A percentile compares a stretch with the other conserved stretches of the same genome.
Evolutionary conservation across 2,329 filamentous ascomycete species (phyloP).

Genomic region (Pseudogymnoascus sp.): DNA sequence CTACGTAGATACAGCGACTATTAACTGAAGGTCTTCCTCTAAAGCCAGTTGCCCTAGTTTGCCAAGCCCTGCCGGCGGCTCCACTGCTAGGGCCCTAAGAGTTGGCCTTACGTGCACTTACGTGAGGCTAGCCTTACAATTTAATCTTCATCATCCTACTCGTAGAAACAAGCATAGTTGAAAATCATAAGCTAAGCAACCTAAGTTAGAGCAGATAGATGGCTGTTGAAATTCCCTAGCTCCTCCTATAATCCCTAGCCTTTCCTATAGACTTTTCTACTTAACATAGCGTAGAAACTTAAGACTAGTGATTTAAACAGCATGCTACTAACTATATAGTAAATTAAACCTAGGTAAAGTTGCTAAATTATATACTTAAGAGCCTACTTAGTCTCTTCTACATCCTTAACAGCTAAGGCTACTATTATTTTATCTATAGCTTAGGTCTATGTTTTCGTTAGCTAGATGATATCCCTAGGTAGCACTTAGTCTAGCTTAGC

Average conservation of each 20-base stretch:
- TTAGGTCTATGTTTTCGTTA: neutral
- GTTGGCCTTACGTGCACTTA: no score
- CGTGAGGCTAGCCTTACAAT: no score
- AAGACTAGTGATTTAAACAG: constrained; percentile 16
- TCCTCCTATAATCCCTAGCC: constrained; percentile 12
- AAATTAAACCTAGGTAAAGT: constrained; percentile 18
- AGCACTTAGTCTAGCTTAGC: neutral
- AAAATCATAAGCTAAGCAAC: constrained; percentile 16
- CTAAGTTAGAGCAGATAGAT: constrained; percentile 15
- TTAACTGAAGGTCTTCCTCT: no score
- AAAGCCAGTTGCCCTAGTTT: no score
- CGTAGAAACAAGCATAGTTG: constrained; percentile 14
- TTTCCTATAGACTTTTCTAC: constrained; percentile 11
- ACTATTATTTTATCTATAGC: constrained; percentile 16
- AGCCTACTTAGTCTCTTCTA: constrained; percentile 6
- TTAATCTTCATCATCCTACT: constrained; percentile 18
- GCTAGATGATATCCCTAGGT: neutral
- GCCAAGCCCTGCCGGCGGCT: no score
- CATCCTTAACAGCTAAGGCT: constrained; percentile 14
- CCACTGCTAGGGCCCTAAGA: no score
- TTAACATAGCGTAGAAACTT: constrained; percentile 16
- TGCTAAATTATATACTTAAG: constrained; percentile 16
- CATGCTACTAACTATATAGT: constrained; percentile 13
- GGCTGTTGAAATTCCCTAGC: constrained; percentile 15
- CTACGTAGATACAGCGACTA: no score